Conservation (phyloP, 202 grass and related monocot species). For the Digitaria exilis region DNA sequence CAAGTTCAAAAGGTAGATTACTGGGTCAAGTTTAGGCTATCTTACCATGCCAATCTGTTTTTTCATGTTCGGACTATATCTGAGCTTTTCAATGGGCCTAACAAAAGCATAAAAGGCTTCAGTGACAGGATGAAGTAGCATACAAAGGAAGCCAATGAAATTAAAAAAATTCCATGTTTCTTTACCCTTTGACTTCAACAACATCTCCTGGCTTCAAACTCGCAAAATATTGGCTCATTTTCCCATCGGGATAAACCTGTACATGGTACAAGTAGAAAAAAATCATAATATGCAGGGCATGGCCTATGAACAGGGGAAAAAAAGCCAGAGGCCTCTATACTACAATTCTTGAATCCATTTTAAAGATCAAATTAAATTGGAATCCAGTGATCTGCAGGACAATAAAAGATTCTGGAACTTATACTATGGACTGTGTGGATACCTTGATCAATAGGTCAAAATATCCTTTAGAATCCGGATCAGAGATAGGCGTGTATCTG, state of each 20-base stretch:
- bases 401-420: slow-evolving; percentile 3
- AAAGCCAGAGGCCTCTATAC: slow-evolving; percentile 6
- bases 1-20: neutral
- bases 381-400: neutral
- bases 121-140: slow-evolving; percentile 28
- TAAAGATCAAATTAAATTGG: neutral
- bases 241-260: slow-evolving; percentile 93
- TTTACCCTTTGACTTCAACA: slow-evolving; percentile 96
- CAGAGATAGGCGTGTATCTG: slow-evolving; percentile 91
- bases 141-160: neutral
- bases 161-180: neutral
- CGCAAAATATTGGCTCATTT: slow-evolving; percentile 96
- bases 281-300: neutral
- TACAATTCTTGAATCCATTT: slow-evolving; percentile 24
- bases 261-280: slow-evolving; percentile 27
- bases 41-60: slow-evolving; percentile 98
- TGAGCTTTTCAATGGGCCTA: slow-evolving; percentile 97
- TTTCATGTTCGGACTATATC: slow-evolving; percentile 99
- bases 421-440: slow-evolving; percentile 11
- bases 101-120: slow-evolving; percentile 32
- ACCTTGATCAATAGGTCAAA: slow-evolving; percentile 98
- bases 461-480: slow-evolving; percentile 89
- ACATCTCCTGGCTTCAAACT: slow-evolving; percentile 91
- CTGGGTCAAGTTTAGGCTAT: slow-evolving; percentile 6
- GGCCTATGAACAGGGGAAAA: slow-evolving; percentile 18